These are phyloP conservation scores for Scenedesmus sp. DNA, from an alignment of 163 green algal species.

Conservation along the genomic window DNA sequence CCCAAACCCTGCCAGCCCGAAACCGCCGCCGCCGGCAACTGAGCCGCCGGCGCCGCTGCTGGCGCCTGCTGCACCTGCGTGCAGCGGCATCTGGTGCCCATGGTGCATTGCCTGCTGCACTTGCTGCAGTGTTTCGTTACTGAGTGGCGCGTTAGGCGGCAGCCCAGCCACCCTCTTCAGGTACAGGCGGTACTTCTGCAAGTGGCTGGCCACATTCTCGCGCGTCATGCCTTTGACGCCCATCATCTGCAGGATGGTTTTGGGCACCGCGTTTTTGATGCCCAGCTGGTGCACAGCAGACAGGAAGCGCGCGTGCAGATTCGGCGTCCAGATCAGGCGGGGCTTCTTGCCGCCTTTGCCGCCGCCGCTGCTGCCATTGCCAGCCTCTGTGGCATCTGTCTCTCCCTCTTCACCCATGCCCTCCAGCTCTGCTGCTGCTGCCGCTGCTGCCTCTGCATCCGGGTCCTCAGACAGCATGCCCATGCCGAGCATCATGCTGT, in stretches of 20 bases:
- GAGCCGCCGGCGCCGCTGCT: neutral
- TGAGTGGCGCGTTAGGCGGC: slow-evolving; percentile 55
- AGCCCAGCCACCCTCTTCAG: slow-evolving; percentile 73
- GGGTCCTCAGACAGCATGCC: neutral
- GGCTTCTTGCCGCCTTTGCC: slow-evolving; percentile 49
- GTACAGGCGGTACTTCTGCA: slow-evolving; percentile 97
- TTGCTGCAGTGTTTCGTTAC: slow-evolving; percentile 51
- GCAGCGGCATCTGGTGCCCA: neutral
- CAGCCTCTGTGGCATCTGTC: neutral
- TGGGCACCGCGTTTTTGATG: slow-evolving; percentile 86
- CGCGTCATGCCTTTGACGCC: slow-evolving; percentile 92
- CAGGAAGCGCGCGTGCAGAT: slow-evolving; percentile 92
- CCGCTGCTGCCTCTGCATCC: slow-evolving; percentile 16
- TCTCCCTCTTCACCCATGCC: slow-evolving; percentile 19
- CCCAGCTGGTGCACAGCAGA: slow-evolving; percentile 87
- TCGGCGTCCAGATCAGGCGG: slow-evolving; percentile 89
- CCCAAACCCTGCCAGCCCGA: neutral
- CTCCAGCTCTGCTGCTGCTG: neutral
- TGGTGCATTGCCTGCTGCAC: slow-evolving; percentile 35
- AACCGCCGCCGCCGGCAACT: neutral
- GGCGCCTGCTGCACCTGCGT: neutral
- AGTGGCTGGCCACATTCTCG: slow-evolving; percentile 97
- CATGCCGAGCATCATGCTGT: neutral
- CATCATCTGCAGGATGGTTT: slow-evolving; percentile 94
- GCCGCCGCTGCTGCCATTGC: slow-evolving; percentile 28